Evolutionary conservation across 1,139 yeast genomes (phyloP).

Genomic region (Arxiozyma telluris): DNA sequence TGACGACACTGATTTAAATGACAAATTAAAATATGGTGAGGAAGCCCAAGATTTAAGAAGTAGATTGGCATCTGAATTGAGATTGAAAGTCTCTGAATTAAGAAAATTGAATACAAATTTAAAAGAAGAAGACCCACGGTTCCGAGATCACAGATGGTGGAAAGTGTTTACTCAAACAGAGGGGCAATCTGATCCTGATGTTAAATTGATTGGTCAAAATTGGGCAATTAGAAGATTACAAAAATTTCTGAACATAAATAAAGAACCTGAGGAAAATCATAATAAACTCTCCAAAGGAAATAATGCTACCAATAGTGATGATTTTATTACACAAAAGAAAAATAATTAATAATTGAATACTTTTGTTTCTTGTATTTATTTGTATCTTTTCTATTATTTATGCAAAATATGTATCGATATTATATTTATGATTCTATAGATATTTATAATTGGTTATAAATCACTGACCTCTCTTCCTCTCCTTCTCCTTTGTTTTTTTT

Average conservation of each 20-base stretch:
- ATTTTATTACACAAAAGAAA: background rate
- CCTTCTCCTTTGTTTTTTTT: background rate
- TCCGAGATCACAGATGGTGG: conserved; percentile 68
- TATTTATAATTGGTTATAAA: background rate
- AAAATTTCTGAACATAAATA: conserved; percentile 36
- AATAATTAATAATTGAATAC: background rate
- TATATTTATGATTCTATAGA: background rate
- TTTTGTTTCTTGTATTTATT: background rate
- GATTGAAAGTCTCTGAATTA: conserved; percentile 54
- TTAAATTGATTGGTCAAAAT: conserved; percentile 61
- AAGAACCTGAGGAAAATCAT: conserved; percentile 9
- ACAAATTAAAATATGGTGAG: conserved; percentile 51
- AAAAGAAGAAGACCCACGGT: conserved; percentile 50
- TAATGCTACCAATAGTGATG: background rate
- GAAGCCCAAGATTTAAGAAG: conserved; percentile 60
- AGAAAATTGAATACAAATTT: conserved; percentile 46
- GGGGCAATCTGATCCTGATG: conserved; percentile 59
- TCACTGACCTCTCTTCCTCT: background rate
- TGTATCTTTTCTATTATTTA: background rate
- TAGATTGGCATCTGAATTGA: conserved; percentile 56
- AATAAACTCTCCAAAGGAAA: conserved; percentile 5
- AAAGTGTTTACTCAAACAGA: conserved; percentile 50
- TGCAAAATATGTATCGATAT: background rate
- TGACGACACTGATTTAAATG: conserved; percentile 44
- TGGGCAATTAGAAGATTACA: conserved; percentile 74